Evolutionary conservation across 2,329 filamentous ascomycete species (phyloP), one percentile per base, ranked within the genome.

Genomic region (Rachicladosporium sp.): DNA sequence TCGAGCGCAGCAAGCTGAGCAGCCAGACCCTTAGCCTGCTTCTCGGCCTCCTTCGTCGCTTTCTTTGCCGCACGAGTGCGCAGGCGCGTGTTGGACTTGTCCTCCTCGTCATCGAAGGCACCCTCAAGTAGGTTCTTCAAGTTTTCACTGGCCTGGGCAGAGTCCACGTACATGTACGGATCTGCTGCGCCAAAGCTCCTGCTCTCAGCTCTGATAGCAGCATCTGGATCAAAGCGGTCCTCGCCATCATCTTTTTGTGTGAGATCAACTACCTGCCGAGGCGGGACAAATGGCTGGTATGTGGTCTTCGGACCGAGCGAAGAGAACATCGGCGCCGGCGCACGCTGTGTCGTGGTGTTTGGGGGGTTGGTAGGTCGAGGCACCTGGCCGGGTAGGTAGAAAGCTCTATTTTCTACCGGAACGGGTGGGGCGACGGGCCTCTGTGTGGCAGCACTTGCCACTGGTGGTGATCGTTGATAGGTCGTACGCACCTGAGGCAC

Each of bases 71-170:
- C 63, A 15, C 66, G 61, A 40, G 59, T 59, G 35, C 66, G 56
- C 29, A 66, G 62, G 15, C 63, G 59, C 6, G 61, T 65, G 41
- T 65, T 66, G 15, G 53, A 51, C 43, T 65, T 65, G 35, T 81
- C 77, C 1, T 78, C 75, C 0, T 82, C 79, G 10, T 84, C 81
- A 38, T 88, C 82, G 61, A 89, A 77, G 6, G 81, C 81, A 6
- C 82, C 84, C 56, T 89, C 84, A 1, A 91, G 68, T n/a, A 91
- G 60, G 6, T 80, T 82, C 57, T 91, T 91, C 47, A 91, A 70
- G 49, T 89, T 83, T 35, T 79, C 78, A 36, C 74, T 76, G 8
- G 84, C 82, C 56, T 84, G 80, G 42, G 68, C 67, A 0, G 80
- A 75, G 48, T 88, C 82, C 4, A 81, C 76, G 49, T 82, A 86